Evolutionary conservation across 1,284 basidiomycete species (phyloP).

Genomic region (Phlebopus sp.): DNA sequence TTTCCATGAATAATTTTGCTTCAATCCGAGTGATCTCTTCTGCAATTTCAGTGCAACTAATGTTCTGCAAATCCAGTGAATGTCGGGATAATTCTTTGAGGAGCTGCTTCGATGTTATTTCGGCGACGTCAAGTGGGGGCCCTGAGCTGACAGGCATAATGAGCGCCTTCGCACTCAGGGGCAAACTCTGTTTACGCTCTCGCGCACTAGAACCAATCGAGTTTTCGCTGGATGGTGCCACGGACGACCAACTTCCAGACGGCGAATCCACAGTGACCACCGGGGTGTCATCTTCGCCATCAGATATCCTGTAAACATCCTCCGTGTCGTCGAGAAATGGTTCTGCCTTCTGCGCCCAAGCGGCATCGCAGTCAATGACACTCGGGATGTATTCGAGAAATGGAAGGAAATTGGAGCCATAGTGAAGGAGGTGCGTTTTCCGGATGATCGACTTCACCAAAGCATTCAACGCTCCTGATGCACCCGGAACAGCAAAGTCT

Average conservation of each 20-base stretch:
- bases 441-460: conserved; percentile 72
- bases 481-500: conserved; percentile 74
- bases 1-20: conserved; percentile 60
- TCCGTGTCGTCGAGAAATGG: conserved; percentile 59
- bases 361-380: conserved; percentile 59
- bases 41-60: conserved; percentile 64
- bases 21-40: conserved; percentile 75
- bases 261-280: conserved; percentile 17
- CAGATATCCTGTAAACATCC: conserved; percentile 50
- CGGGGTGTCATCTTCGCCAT: conserved; percentile 44
- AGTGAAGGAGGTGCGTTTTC: conserved; percentile 77
- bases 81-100: conserved; percentile 59
- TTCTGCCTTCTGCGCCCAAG: conserved; percentile 69
- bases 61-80: conserved; percentile 50
- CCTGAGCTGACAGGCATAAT: conserved; percentile 20
- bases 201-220: conserved; percentile 31
- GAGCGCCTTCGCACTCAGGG: conserved; percentile 44
- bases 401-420: conserved; percentile 75
- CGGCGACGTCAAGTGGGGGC: conserved; percentile 19
- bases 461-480: conserved; percentile 66
- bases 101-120: conserved; percentile 47
- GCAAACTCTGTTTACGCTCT: conserved; percentile 66
- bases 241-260: conserved; percentile 22
- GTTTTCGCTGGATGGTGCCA: conserved; percentile 20
- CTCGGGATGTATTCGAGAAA: conserved; percentile 66